A percentile compares a stretch with the other conserved stretches of the same genome.
Evolutionary conservation across 257 asterid species (phyloP).

Genomic region (Echites panduratus): DNA sequence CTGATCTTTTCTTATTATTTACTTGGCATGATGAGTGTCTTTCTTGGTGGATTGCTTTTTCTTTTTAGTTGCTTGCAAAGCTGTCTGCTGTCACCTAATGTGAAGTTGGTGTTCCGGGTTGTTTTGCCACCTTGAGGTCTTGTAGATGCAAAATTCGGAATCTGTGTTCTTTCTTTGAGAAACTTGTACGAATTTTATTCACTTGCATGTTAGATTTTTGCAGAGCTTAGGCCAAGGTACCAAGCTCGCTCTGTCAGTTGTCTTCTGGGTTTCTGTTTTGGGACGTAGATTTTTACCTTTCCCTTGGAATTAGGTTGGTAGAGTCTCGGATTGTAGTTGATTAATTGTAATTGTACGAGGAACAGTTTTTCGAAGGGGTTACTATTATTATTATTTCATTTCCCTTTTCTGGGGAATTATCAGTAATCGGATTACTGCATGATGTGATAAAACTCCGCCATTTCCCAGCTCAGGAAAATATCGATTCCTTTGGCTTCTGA

Average conservation of each 20-base stretch:
- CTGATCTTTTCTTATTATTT: not conserved
- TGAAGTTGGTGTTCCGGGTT: not conserved
- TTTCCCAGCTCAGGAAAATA: not conserved
- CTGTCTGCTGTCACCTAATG: constrained; percentile 26
- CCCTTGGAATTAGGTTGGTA: not conserved
- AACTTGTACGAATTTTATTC: not conserved
- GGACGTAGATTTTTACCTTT: no score
- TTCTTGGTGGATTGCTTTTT: not conserved
- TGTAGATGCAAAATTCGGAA: not conserved
- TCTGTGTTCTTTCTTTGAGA: not conserved
- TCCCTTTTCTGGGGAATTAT: not conserved
- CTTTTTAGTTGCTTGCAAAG: constrained; percentile 14
- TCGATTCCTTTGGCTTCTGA: not conserved
- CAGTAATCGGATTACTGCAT: not conserved
- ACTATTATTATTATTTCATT: not conserved
- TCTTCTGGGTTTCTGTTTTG: not conserved
- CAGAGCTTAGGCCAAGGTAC: not conserved
- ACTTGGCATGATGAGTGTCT: constrained; percentile 24
- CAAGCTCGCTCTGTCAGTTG: not conserved
- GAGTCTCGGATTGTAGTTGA: not conserved
- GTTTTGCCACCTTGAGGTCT: constrained; percentile 19
- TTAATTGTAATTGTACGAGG: not conserved
- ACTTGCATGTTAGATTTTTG: constrained; percentile 14
- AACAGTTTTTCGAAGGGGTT: not conserved
- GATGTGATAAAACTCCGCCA: not conserved